Conservation (phyloP, 164 flowering plant species). For the Liriodendron chinense region DNA sequence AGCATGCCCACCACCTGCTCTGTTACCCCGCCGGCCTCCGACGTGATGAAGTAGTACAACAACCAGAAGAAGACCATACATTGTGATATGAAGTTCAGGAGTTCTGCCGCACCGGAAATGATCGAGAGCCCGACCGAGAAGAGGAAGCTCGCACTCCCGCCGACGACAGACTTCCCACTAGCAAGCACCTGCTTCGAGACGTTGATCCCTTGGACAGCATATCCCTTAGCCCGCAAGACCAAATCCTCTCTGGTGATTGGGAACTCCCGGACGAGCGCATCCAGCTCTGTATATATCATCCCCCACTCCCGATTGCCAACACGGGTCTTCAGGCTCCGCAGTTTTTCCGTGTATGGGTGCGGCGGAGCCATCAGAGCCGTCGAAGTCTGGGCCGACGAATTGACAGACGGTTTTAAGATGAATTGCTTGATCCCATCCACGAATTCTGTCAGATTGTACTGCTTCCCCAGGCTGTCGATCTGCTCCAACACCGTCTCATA, state of each 20-base stretch:
- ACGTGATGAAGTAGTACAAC: conserved; percentile 78
- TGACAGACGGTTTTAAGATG: conserved; percentile 35
- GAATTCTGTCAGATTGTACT: conserved; percentile 85
- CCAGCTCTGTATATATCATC: conserved; percentile 57
- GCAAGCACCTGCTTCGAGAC: conserved; percentile 61
- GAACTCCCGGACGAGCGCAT: conserved; percentile 62
- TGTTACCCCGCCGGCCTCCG: conserved; percentile 95
- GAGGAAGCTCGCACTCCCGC: conserved; percentile 64
- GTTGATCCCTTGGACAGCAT: conserved; percentile 69
- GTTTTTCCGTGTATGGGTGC: conserved; percentile 50
- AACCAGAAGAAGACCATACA: conserved; percentile 88
- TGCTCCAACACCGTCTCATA: conserved; percentile 72
- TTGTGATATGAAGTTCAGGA: conserved; percentile 81
- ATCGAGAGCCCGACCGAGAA: conserved; percentile 57
- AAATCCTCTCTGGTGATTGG: conserved; percentile 67
- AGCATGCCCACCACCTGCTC: conserved; percentile 80
- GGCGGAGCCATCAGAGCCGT: conserved; percentile 40
- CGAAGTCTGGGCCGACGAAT: conserved; percentile 37
- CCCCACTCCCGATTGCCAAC: conserved; percentile 67
- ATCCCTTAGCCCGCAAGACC: conserved; percentile 73
- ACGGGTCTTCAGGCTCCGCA: conserved; percentile 51
- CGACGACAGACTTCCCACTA: conserved; percentile 66
- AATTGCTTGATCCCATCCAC: conserved; percentile 80
- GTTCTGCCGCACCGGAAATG: conserved; percentile 81
- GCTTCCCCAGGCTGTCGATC: conserved; percentile 76